Evolutionary conservation across 2,329 filamentous ascomycete species (phyloP).

Genomic region (Pseudocercospora macadamiae): DNA sequence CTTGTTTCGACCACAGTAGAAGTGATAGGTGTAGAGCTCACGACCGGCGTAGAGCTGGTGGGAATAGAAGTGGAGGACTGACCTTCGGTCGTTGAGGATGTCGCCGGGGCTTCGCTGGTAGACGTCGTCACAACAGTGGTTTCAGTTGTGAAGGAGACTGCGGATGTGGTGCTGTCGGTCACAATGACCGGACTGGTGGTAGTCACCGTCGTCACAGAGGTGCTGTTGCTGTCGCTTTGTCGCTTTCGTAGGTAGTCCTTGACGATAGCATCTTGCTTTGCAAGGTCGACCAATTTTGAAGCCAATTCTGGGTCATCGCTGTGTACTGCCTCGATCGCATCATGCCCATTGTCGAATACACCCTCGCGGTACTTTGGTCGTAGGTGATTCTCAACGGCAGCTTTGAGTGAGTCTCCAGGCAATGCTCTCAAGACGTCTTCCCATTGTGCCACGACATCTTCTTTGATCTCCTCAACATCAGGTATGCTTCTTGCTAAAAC

Average conservation of each 20-base stretch:
- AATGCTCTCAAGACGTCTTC: constrained; percentile 60
- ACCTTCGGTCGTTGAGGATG: constrained; percentile 22
- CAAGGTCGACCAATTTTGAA: constrained; percentile 65
- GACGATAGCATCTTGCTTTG: constrained; percentile 48
- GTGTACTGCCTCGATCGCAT: constrained; percentile 66
- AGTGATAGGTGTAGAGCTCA: constrained; percentile 10
- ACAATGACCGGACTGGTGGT: constrained; percentile 28
- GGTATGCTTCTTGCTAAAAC: constrained; percentile 32
- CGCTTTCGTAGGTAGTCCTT: constrained; percentile 47
- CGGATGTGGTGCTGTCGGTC: constrained; percentile 32
- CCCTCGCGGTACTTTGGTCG: constrained; percentile 68
- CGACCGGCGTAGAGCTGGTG: constrained; percentile 21
- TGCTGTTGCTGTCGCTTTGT: constrained; percentile 37
- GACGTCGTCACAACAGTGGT: constrained; percentile 13
- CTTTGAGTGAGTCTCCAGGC: constrained; percentile 65
- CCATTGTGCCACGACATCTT: constrained; percentile 44
- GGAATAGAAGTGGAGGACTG: constrained; percentile 23
- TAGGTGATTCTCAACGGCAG: constrained; percentile 66
- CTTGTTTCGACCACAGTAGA: constrained; percentile 20
- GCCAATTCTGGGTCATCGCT: constrained; percentile 64
- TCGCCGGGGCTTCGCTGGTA: constrained; percentile 8
- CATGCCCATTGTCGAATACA: constrained; percentile 66
- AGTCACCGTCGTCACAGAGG: constrained; percentile 26
- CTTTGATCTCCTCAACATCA: constrained; percentile 29
- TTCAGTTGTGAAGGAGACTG: constrained; percentile 24